Conservation (phyloP, 2,329 filamentous ascomycete genomes). For the Phialemoniopsis sp. region DNA sequence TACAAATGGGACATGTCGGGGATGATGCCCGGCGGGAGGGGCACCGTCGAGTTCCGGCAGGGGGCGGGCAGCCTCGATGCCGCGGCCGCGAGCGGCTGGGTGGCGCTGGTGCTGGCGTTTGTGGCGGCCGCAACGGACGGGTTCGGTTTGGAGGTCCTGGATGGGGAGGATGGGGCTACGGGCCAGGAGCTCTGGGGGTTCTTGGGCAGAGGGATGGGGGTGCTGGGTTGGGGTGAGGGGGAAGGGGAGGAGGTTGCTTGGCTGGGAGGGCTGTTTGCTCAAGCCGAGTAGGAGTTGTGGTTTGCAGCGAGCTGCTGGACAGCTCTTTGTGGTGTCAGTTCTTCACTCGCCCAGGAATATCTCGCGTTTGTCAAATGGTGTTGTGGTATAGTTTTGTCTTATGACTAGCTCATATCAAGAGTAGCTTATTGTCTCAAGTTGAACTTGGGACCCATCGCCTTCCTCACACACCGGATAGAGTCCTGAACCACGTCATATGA, state of each 20-base stretch:
- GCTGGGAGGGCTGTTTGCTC: slow-evolving; percentile 19
- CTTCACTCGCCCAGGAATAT: too few relatives aligned
- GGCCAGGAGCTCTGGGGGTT: slow-evolving; percentile 18
- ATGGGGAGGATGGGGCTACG: slow-evolving; percentile 8
- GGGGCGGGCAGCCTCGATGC: slow-evolving; percentile 21
- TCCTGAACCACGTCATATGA: too few relatives aligned
- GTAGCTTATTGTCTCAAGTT: too few relatives aligned
- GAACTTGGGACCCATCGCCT: too few relatives aligned
- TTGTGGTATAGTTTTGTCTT: too few relatives aligned
- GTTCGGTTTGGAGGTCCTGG: slow-evolving; percentile 1
- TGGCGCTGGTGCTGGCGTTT: slow-evolving; percentile 24
- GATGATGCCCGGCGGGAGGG: slow-evolving; percentile 16
- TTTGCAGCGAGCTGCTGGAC: too few relatives aligned
- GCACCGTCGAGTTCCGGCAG: slow-evolving; percentile 32
- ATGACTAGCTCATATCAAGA: too few relatives aligned
- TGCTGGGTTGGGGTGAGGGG: slow-evolving; percentile 12
- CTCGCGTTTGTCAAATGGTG: too few relatives aligned
- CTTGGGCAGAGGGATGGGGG: slow-evolving; percentile 13
- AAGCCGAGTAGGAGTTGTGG: neutral
- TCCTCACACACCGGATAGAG: too few relatives aligned
- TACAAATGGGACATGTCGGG: slow-evolving; percentile 34
- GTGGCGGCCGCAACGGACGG: slow-evolving; percentile 20
- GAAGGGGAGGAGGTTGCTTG: slow-evolving; percentile 13
- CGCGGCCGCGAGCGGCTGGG: slow-evolving; percentile 24
- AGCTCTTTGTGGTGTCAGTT: too few relatives aligned